Evolutionary conservation across 805 yeast species (phyloP).

Genomic region (Ogataea polymorpha): DNA sequence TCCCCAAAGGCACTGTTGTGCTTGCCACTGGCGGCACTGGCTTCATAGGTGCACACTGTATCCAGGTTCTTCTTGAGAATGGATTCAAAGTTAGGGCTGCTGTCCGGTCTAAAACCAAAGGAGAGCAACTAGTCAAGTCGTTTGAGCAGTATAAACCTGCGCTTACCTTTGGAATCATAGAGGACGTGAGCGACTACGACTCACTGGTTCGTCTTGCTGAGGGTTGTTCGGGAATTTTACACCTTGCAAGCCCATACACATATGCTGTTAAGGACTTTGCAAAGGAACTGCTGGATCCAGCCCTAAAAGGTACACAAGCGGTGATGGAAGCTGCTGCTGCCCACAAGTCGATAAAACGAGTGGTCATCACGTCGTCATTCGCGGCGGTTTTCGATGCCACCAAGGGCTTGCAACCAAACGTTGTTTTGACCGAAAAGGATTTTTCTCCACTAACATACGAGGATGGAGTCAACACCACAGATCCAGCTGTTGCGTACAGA

Average conservation of each 20-base stretch:
- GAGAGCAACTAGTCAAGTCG: conserved; percentile 17
- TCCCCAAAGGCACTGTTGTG: conserved; percentile 15
- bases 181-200: conserved; percentile 42
- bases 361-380: conserved; percentile 52
- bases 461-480: conserved; percentile 36
- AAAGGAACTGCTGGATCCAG: conserved; percentile 53
- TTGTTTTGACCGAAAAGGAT: conserved; percentile 40
- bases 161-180: conserved; percentile 40
- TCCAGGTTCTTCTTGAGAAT: conserved; percentile 32
- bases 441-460: conserved; percentile 57
- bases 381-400: conserved; percentile 43
- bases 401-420: conserved; percentile 33
- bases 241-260: conserved; percentile 59
- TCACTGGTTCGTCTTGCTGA: conserved; percentile 43
- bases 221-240: conserved; percentile 53
- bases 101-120: conserved; percentile 36
- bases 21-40: conserved; percentile 52
- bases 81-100: conserved; percentile 44
- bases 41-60: conserved; percentile 44
- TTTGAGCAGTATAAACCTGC: conserved; percentile 31
- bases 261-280: conserved; percentile 42
- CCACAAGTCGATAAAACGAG: conserved; percentile 40
- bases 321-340: conserved; percentile 47
- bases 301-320: conserved; percentile 51
- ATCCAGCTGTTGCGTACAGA: conserved; percentile 44